Base-by-base conservation (phyloP, 2,329 filamentous ascomycete species). In the Tolypocladium guangdongense region DNA sequence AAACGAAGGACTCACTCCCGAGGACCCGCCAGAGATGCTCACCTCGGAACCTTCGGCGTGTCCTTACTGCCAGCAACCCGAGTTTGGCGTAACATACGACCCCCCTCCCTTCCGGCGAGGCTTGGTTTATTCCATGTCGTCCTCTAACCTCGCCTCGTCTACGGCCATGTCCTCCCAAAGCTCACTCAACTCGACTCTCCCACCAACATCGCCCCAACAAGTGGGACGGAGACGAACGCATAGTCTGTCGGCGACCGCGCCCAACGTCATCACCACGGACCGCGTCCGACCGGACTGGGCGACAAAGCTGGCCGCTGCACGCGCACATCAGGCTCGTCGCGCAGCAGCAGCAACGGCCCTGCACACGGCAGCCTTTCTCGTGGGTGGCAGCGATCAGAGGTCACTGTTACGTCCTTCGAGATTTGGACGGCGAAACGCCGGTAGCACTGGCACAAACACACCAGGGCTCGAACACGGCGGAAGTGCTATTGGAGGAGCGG, bases 11-110 rank as follows among this genome's bases (percentile, higher is more conserved):
- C 61, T 69, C 3, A 71, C 68, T 16, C 70, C 77, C 0, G 78
- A 81, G 20, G 77, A 80, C 54, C 68, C 70, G 2, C 74, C 78
- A 0, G 82, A 83, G 52, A 80, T 87, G 66, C 77, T 99, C 18
- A 86, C 96, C 1, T 96, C 91, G 7, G 92, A 97, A 64, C 88
- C 93, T 3, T 89, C 93, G 1, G 83, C 86, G 27, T 99, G 93
- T 66, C 93, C 93, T 0, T 99, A 96, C 69, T 99, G 93, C 68
- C 90, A 93, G 50, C 90, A 93, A 60, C 84, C 90, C 2, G 92
- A 99, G 59, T 96, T 97, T 65, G 93, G 93, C 48, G 87, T 99
- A n/a, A 96, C 89, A 0, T 99, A 96, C 67, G 84, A 92, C 5
- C 80, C 90, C 14, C 93, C 93, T 2, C 84, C 88, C 0, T 97